Base-by-base conservation (phyloP, 164 flowering plant species). In the Hamamelis virginiana region DNA sequence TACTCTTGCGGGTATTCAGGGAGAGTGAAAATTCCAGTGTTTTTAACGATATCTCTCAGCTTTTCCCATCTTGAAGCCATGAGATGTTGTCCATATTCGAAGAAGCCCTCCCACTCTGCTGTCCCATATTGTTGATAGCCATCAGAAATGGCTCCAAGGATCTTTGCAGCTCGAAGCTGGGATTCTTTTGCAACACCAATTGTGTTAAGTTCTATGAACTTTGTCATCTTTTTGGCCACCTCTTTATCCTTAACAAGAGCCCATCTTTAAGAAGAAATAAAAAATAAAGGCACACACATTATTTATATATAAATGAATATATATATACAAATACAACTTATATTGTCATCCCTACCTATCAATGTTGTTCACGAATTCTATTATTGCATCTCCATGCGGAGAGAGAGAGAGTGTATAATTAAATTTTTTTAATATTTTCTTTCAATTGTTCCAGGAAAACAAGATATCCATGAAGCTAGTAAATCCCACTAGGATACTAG, bases 161-260 rank as follows among this genome's bases (percentile, higher is more conserved):
- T 78, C 76, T 69, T 80, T 6, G 85, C 87, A 9, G 90, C 83
- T 64, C 96, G 77, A n/a, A 78, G 67, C 64, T 90, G 96, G 0
- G 96, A 82, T 57, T 90, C 96, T 74, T 82, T 87, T 0, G 96
- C 85, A 0, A 88, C 93, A 6, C 92, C 96, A 9, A 90, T 84
- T 41, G 87, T 75, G 69, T 70, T 82, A 5, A 84, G 55, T 74
- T 75, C 80, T 8, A 88, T 78, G 70, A 67, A 90, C 64, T 81
- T 71, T 0, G 73, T 72, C 91, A 88, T 90, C 75, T 74, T 87
- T 56, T 27, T 75, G 0, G 91, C 91, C 33, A 87, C 78, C 3
- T 80, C 87, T 51, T 71, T 60, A 25, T 90, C 91, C 75, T 84
- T 88, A 1, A 90, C 90, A 5, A 90, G 25, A 14, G 95, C 91